Evolutionary conservation across 768 basidiomycete species (phyloP).

Genomic region (Trametes maxima): DNA sequence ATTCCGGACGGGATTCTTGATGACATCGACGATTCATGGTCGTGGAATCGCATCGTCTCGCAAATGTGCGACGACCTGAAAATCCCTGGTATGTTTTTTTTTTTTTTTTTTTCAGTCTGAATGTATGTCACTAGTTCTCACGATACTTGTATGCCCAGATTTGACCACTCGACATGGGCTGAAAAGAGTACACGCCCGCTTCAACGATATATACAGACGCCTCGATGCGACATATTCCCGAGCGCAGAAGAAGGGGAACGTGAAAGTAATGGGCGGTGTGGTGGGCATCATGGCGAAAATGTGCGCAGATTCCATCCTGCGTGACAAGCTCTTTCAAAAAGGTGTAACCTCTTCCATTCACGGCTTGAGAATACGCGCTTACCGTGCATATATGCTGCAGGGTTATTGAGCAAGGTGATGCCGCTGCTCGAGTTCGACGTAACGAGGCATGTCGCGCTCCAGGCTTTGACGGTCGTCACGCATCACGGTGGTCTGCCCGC

Average conservation of each 20-base stretch:
- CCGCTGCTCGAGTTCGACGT: constrained; percentile 11
- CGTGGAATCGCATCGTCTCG: background rate
- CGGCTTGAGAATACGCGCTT: too few species aligned
- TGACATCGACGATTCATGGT: background rate
- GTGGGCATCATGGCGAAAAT: constrained; percentile 25
- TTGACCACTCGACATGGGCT: constrained; percentile 55
- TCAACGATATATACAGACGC: constrained; percentile 50
- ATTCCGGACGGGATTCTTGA: constrained; percentile 4
- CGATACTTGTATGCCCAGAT: constrained; percentile 39
- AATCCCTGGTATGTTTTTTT: background rate
- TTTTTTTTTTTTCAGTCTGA: background rate
- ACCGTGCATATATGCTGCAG: background rate
- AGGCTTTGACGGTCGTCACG: constrained; percentile 55
- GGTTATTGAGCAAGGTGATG: constrained; percentile 5
- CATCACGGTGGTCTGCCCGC: constrained; percentile 57
- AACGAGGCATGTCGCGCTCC: constrained; percentile 43
- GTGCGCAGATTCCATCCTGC: constrained; percentile 20
- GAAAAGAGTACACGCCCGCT: constrained; percentile 60
- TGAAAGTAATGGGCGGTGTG: constrained; percentile 39
- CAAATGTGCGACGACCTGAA: constrained; percentile 2
- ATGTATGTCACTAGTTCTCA: background rate
- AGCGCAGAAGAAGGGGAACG: constrained; percentile 38
- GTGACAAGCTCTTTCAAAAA: constrained; percentile 22
- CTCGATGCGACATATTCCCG: constrained; percentile 50
- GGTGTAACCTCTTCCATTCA: background rate